These are phyloP conservation scores for Candida vaughaniae DNA, from an alignment of 805 yeast species.

Conservation along the genomic window DNA sequence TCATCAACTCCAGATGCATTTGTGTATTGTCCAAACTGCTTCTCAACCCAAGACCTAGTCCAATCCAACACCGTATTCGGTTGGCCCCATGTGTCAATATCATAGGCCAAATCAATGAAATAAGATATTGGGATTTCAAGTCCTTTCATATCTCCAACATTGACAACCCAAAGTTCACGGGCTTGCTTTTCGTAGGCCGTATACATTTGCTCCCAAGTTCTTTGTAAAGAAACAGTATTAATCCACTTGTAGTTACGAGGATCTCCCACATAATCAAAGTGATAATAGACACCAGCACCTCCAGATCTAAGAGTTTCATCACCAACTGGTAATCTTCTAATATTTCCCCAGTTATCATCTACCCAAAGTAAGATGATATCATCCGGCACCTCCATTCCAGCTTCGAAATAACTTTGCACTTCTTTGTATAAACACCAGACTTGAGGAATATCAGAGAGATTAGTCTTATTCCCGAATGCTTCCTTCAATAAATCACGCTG, in stretches of 20 bases:
- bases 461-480: constrained; percentile 11
- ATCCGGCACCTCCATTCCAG: constrained; percentile 19
- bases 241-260: constrained; percentile 28
- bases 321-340: constrained; percentile 22
- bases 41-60: constrained; percentile 13
- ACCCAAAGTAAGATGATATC: constrained; percentile 24
- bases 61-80: constrained; percentile 10
- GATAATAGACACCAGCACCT: constrained; percentile 28
- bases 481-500: constrained; percentile 15
- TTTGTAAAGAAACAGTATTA: constrained; percentile 19
- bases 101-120: constrained; percentile 19
- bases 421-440: constrained; percentile 20
- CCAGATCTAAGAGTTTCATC: constrained; percentile 20
- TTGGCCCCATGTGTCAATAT: constrained; percentile 15
- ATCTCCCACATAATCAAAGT: constrained; percentile 27
- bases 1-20: constrained; percentile 8
- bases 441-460: constrained; percentile 17
- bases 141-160: constrained; percentile 26
- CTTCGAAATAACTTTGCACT: constrained; percentile 17
- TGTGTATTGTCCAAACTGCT: constrained; percentile 13
- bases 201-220: constrained; percentile 26
- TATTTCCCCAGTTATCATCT: constrained; percentile 29
- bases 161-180: constrained; percentile 22
- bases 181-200: constrained; percentile 20
- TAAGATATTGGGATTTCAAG: constrained; percentile 22